Evolutionary conservation across 768 basidiomycete genomes (phyloP), one percentile per base, ranked within the genome.

Genomic region (Amanita pallidorosea): DNA sequence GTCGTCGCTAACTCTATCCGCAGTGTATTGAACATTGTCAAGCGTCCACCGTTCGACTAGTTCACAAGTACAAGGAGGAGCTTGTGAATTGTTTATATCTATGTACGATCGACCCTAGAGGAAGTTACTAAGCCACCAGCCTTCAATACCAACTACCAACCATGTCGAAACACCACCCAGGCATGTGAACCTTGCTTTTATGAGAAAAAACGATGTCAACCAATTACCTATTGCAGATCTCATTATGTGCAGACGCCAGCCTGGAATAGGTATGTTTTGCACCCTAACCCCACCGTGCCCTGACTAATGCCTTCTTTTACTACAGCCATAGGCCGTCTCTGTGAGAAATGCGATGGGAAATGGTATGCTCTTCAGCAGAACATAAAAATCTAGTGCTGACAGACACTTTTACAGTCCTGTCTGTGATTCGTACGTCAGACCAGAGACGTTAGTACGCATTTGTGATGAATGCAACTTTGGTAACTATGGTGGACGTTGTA

Each of bases 401-500:
- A 12, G 12, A 33, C 41, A 18, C 40, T 33, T 47, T 48, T 9
- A 25, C 42, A 99, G 95, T 66, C 95, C 95, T 7, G 90, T 97
- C 41, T 99, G 95, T 72, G 95, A 99, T 72, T 97, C 95, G 51
- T 98, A 98, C 70, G 96, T 99, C 55, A 81, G 96, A 59, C 96
- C 96, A 60, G 94, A 95, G 70, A 98, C 95, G 20, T 77, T 98
- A 56, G 96, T 98, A 53, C 81, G 95, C 55, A 97, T 97, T 58
- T 99, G 96, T 67, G 96, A 99, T 65, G 96, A 99, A 72, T 99
- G 96, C 69, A 98, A 98, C 67, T 99, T 98, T 70, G 90, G 93
- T 58, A 95, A 92, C 41, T 96, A 96, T 64, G 93, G 96, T 20
- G 95, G 95, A 45, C 77, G 93, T 56, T 99, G 96, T 65, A 98